Base-by-base conservation (phyloP, 345 rosid species). In the Aquilaria yunnanensis region DNA sequence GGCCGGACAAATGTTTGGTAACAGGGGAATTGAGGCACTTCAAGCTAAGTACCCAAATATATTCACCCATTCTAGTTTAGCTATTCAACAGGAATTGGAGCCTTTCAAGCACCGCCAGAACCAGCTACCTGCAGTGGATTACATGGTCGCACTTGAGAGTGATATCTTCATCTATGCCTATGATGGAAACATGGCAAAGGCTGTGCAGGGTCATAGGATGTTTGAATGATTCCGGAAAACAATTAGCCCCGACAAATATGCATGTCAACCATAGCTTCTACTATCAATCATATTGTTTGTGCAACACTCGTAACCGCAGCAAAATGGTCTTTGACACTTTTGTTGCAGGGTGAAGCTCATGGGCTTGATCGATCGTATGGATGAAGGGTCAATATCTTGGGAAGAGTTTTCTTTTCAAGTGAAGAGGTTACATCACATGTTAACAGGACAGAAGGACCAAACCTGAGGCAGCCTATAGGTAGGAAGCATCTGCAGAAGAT, bases 161-260 rank as follows among this genome's bases (percentile, higher is more conserved):
- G 83, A 79, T 13, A 81, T 79, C 50, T 86, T 92, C 55, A 57
- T 85, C 55, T 78, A 80, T 32, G 83, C 84, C n/a, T 82, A 83
- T n/a, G 83, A 85, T 64, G 98, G 94, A 16, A 83, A 86, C 73
- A 88, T 92, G 98, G 96, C 92, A 0, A 88, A 79, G 72, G 94
- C 94, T 0, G 94, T 77, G 12, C 78, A 74, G 9, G 96, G 96
- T 13, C 96, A 86, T 11, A 69, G 94, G 64, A 77, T 70, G 65
- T 81, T 79, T 54, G 81, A 88, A 76, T 89, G 94, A 32, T 86
- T 88, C 51, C 69, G 81, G 56, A 84, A 86, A 76, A 81, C 93
- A 2, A 86, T 88, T 56, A 81, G 63, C 53, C 94, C 97, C 5
- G 78, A 81, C 75, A 86, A 78, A 92, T 87, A 78, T 0, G 66